A percentile compares a stretch with the other conserved stretches of the same genome.
phyloP scores from a whole-genome alignment of 768 basidiomycete genomes.

The Coprinopsis sp. region DNA sequence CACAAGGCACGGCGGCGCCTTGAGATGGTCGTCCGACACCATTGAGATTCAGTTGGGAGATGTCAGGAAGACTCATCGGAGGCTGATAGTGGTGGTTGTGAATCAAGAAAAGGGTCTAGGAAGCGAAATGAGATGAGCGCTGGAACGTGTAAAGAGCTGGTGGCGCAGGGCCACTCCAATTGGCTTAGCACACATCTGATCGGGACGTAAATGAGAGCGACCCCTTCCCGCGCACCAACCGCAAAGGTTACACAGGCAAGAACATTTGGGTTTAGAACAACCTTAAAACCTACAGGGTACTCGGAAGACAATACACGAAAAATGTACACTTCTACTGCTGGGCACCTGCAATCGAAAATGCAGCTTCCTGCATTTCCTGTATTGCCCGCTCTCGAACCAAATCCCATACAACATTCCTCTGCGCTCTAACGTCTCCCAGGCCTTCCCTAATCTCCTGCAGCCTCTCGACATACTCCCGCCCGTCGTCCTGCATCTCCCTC shows the following conservation, averaged over 20 bases:
- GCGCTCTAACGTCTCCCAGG: slow-evolving; percentile 67
- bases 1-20: slow-evolving; percentile 9
- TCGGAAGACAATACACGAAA: no score
- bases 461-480: slow-evolving; percentile 80
- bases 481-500: slow-evolving; percentile 82
- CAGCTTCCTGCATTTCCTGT: slow-evolving; percentile 68
- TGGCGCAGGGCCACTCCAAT: no score
- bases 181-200: no score
- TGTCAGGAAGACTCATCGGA: slow-evolving; percentile 43
- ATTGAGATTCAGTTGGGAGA: slow-evolving; percentile 40
- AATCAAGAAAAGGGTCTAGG: slow-evolving; percentile 14
- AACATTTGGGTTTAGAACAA: no score
- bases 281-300: no score
- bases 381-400: slow-evolving; percentile 70
- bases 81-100: slow-evolving; percentile 6
- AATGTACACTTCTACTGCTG: no score
- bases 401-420: slow-evolving; percentile 73
- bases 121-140: slow-evolving; percentile 8
- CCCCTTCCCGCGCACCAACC: no score
- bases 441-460: slow-evolving; percentile 80
- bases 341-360: slow-evolving; percentile 34
- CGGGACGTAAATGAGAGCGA: no score
- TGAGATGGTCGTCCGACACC: slow-evolving; percentile 20
- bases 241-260: no score
- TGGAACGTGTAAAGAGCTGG: no score